Percentiles rank a stretch among this genome's conserved stretches.
Evolutionary conservation across 805 yeast genomes (phyloP).

Genomic region (Lipomyces kockii): DNA sequence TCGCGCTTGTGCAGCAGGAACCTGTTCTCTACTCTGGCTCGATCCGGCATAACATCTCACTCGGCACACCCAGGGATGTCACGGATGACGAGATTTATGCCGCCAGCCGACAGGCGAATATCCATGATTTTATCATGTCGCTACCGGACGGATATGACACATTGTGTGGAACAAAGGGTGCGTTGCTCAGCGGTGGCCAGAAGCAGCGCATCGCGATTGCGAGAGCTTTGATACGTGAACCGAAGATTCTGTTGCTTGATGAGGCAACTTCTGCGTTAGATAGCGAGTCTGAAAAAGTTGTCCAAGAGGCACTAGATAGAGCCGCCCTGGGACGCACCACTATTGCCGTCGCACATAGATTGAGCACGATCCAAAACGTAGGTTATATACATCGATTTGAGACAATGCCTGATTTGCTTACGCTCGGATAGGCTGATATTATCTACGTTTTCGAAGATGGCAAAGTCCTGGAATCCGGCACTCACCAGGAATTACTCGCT

Average conservation of each 20-base stretch:
- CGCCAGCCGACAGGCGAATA: conserved; percentile 59
- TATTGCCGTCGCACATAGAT: conserved; percentile 71
- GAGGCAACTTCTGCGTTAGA: conserved; percentile 92
- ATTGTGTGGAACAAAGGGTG: conserved; percentile 52
- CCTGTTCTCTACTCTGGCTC: conserved; percentile 70
- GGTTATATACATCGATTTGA: neutral
- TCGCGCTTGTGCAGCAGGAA: conserved; percentile 70
- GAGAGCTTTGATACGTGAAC: conserved; percentile 71
- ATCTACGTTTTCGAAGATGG: too few relatives aligned
- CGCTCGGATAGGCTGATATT: too few relatives aligned
- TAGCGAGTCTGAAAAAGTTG: conserved; percentile 64
- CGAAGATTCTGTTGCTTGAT: conserved; percentile 69
- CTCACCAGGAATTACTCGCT: too few relatives aligned
- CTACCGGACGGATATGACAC: conserved; percentile 48
- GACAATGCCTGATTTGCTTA: conserved; percentile 52
- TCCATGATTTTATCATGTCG: conserved; percentile 52
- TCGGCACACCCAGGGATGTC: conserved; percentile 55
- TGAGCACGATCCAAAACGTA: conserved; percentile 57
- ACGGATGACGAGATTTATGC: conserved; percentile 47
- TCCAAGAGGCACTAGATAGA: conserved; percentile 61
- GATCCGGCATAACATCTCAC: conserved; percentile 74
- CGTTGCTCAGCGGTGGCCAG: conserved; percentile 84
- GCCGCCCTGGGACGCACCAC: conserved; percentile 69
- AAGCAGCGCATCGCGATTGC: conserved; percentile 83
- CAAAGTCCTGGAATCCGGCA: too few relatives aligned